Evolutionary conservation across 2,329 filamentous ascomycete species (phyloP), one percentile per base, ranked within the genome.

Genomic region (Penicillium sp.): DNA sequence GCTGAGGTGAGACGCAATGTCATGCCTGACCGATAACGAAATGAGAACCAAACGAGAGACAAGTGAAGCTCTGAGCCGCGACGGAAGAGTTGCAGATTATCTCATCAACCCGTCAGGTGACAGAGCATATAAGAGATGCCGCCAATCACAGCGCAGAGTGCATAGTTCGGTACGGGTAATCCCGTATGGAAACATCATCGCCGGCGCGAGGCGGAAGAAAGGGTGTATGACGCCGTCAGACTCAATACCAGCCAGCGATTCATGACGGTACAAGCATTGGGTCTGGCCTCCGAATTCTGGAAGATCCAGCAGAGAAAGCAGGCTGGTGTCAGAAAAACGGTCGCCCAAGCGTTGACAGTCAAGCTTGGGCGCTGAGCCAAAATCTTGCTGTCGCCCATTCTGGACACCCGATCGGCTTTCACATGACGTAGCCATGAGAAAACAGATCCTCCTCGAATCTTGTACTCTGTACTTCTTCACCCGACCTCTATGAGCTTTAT

Each of bases 1-100:
- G 70, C 68, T 26, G 71, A 72, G 0, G 71, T 73, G 37, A 72
- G 61, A 52, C 72, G 67, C 42, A 74, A 59, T 47, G 72, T 63
- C 72, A 75, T 75, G 43, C 54, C 47, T 46, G 30, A 31, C 27
- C 35, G 15, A n/a, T 26, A 20, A 34, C 21, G 27, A 23, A 19
- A 34, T n/a, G 31, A 13, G 19, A 13, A 32, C 6, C 4, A 18
- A 9, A 14, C 26, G 7, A 3, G 26, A 14, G 15, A 31, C 11
- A 15, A 14, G 18, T 25, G n/a, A 23, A 15, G 15, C 21, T 23
- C 7, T 23, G 7, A 7, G n/a, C n/a, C n/a, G n/a, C n/a, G n/a
- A n/a, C n/a, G n/a, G n/a, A 17, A 18, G 17, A 15, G 7, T 25
- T 8, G 11, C 6, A 13, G 45, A 43, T 49, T 49, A 46, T 31